Evolutionary conservation across 75 land plant species (phyloP), one percentile per base, ranked within the genome.

Genomic region (Chamaecyparis obtusa): DNA sequence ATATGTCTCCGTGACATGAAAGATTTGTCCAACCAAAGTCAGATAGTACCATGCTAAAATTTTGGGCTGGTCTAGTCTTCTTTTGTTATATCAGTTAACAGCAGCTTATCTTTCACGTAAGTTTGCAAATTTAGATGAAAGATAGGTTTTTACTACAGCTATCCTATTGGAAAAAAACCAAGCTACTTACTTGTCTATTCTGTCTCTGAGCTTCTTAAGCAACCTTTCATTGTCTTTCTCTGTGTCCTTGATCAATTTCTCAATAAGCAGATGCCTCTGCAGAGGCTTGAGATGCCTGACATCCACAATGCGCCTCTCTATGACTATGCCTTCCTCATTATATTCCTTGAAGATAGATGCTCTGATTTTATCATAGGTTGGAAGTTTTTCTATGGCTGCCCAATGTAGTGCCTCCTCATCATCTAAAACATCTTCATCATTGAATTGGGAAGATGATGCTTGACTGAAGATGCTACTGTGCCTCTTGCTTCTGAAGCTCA

Each of bases 201-300:
- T 83, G 21, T 88, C 57, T 24, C 93, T 89, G 19, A 93, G 89
- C 90, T 92, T 95, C 37, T 85, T 85, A 43, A 94, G 87, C 54
- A 95, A 87, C 71, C 81, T 74, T 60, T 92, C 94, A 44, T 96
- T 96, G 89, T 94, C 97, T 75, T 91, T 81, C 54, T 96, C 97
- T 32, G 90, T 89, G 55, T 93, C 93, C 83, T 87, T 87, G 48
- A 94, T 91, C 71, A 96, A 86, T 49, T 91, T 92, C 51, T 96
- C 94, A 9, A 94, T 91, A 54, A 94, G 91, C 55, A 88, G 15
- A 85, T 91, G 97, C 72, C 93, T 85, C 86, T 95, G 95, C 37
- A 89, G 24, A 17, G 85, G 90, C 54, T 92, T 90, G 30, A 95
- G 90, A 83, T 93, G 90, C 30, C 83, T 82, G 21, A 95, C 93